Percentiles rank a stretch among this genome's conserved stretches.
These are phyloP conservation scores for Fusarium pseudonygamai DNA, from an alignment of 2,329 filamentous ascomycete genomes.

Conservation along the genomic window DNA sequence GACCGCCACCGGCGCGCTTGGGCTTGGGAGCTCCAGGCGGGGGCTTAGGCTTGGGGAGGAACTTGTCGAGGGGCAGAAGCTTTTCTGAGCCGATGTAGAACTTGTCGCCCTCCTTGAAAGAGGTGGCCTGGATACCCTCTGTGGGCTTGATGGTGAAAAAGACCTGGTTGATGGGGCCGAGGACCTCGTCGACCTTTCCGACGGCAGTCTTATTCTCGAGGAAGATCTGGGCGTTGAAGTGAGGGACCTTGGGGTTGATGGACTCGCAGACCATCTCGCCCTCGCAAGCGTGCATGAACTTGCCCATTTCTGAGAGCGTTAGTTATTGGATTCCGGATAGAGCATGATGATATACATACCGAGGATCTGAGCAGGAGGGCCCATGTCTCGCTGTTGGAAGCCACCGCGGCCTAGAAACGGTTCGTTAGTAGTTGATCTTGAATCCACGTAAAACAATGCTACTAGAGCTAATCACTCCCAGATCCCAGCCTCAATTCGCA, in stretches of 20 bases:
- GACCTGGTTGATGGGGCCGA: conserved; percentile 96
- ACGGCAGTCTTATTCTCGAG: conserved; percentile 98
- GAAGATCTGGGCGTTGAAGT: conserved; percentile 99
- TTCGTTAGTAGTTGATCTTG: conserved; percentile 23
- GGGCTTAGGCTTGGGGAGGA: conserved; percentile 92
- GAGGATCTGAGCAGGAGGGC: conserved; percentile 50
- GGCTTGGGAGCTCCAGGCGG: conserved; percentile 69
- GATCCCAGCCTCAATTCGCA: not conserved
- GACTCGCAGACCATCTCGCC: conserved; percentile 98
- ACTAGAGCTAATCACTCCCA: not conserved
- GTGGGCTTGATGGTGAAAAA: conserved; percentile 98
- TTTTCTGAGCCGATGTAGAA: conserved; percentile 97
- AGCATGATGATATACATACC: conserved; percentile 41
- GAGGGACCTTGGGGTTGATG: conserved; percentile 93
- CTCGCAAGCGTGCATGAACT: conserved; percentile 93
- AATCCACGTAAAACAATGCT: not conserved
- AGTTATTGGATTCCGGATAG: not conserved
- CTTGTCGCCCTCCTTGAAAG: conserved; percentile 96
- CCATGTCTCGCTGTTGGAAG: conserved; percentile 53
- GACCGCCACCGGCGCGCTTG: conserved; percentile 67
- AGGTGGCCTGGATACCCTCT: conserved; percentile 93
- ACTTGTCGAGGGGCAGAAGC: conserved; percentile 92
- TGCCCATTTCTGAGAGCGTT: conserved; percentile 80
- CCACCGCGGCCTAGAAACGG: conserved; percentile 48
- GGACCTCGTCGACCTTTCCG: conserved; percentile 97